Evolutionary conservation across 1,139 yeast species (phyloP).

Genomic region (Ogataea hybrid): DNA sequence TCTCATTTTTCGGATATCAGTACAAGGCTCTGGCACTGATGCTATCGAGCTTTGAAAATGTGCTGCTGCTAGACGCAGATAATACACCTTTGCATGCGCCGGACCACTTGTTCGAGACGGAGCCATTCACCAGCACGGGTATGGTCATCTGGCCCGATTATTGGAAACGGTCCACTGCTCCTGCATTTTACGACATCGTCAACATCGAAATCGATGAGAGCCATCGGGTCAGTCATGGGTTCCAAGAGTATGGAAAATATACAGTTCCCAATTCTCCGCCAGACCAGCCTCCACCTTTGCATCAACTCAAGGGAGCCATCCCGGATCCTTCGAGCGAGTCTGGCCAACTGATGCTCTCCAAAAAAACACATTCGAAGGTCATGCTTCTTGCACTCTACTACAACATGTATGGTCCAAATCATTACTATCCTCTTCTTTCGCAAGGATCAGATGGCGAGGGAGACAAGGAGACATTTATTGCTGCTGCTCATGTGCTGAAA

Average conservation of each 20-base stretch:
- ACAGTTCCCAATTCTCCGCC: slow-evolving; percentile 41
- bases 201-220: slow-evolving; percentile 37
- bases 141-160: slow-evolving; percentile 49
- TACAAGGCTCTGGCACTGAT: slow-evolving; percentile 74
- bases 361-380: slow-evolving; percentile 61
- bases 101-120: slow-evolving; percentile 45
- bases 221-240: slow-evolving; percentile 32
- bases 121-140: slow-evolving; percentile 36
- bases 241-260: slow-evolving; percentile 33
- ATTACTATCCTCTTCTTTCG: slow-evolving; percentile 79
- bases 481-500: slow-evolving; percentile 67
- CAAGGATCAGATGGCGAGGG: slow-evolving; percentile 91
- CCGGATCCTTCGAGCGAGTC: slow-evolving; percentile 84
- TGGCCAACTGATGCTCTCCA: slow-evolving; percentile 74
- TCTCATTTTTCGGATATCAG: slow-evolving; percentile 69
- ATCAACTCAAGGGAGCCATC: slow-evolving; percentile 65
- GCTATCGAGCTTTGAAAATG: slow-evolving; percentile 74
- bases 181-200: slow-evolving; percentile 57
- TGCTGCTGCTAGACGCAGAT: slow-evolving; percentile 75
- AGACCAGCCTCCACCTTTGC: slow-evolving; percentile 51
- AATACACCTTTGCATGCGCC: slow-evolving; percentile 59
- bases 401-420: slow-evolving; percentile 74
- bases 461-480: slow-evolving; percentile 84
- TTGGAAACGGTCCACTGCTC: slow-evolving; percentile 54
- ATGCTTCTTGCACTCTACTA: slow-evolving; percentile 70